Evolutionary conservation across 2,329 filamentous ascomycete species (phyloP).

Genomic region (Diaporthe capsici): DNA sequence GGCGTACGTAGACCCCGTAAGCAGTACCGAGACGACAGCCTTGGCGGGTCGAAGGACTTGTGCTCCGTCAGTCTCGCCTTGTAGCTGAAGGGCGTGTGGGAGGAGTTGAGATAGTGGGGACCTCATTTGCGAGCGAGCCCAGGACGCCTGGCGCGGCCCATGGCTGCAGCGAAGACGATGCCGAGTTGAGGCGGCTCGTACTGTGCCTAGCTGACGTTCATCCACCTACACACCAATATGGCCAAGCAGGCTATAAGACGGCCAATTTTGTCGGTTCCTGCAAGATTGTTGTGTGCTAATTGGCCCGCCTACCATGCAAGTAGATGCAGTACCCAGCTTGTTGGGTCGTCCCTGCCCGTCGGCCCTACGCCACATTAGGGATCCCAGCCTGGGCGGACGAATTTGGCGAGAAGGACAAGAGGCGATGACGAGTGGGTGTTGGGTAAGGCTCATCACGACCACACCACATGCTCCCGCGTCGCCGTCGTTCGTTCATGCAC

Average conservation of each 20-base stretch:
- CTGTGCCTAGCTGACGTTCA: background rate
- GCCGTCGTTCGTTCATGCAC: conserved; percentile 5
- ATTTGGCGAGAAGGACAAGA: background rate
- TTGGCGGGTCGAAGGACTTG: background rate
- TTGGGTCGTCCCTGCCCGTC: conserved; percentile 19
- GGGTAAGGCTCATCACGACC: background rate
- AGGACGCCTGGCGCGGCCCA: background rate
- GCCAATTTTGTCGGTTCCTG: background rate
- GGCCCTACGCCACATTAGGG: background rate
- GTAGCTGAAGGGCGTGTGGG: background rate
- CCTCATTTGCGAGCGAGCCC: background rate
- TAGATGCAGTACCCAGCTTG: background rate
- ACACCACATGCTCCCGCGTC: background rate
- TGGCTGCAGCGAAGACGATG: background rate
- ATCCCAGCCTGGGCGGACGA: background rate
- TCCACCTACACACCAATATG: background rate
- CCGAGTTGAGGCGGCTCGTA: background rate
- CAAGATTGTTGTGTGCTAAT: background rate
- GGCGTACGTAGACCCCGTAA: conserved; percentile 12
- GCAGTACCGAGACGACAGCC: background rate
- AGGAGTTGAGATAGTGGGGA: background rate
- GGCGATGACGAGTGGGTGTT: background rate
- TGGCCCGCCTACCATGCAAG: background rate
- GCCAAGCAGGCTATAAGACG: background rate
- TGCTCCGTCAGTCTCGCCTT: background rate